These are phyloP conservation scores for Colletotrichum sansevieriae DNA, from an alignment of 2,329 filamentous ascomycete species.

Conservation along the genomic window DNA sequence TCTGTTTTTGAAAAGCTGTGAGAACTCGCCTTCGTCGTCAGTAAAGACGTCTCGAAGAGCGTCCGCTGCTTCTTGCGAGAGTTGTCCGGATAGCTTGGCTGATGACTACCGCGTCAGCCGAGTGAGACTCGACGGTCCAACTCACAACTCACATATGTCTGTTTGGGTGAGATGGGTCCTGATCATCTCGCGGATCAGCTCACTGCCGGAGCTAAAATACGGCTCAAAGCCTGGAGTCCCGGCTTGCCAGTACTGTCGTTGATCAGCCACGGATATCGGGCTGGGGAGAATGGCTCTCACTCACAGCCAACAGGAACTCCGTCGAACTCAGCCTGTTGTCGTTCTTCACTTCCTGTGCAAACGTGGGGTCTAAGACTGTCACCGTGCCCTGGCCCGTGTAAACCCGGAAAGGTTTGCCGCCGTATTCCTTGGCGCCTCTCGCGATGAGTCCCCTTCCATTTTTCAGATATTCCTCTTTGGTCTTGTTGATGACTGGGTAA, in stretches of 20 bases:
- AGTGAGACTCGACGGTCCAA: no score
- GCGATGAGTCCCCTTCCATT: conserved; percentile 17
- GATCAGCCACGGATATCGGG: background rate
- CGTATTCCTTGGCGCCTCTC: conserved; percentile 13
- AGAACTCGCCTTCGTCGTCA: conserved; percentile 15
- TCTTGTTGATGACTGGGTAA: conserved; percentile 25
- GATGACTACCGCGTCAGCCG: background rate
- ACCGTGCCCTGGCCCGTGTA: conserved; percentile 26
- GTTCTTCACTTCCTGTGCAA: conserved; percentile 22
- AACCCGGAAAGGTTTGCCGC: conserved; percentile 30
- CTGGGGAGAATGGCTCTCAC: background rate
- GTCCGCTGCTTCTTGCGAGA: conserved; percentile 15
- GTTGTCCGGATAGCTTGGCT: conserved; percentile 20
- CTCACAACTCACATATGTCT: conserved; percentile 20
- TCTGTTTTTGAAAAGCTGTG: no score
- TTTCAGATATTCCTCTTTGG: conserved; percentile 25
- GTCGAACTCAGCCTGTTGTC: conserved; percentile 23
- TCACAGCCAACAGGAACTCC: conserved; percentile 28
- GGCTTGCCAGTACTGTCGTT: conserved; percentile 25
- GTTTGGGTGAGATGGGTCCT: conserved; percentile 15
- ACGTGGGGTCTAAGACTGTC: conserved; percentile 15
- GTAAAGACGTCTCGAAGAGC: conserved; percentile 22
- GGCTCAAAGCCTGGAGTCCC: conserved; percentile 26
- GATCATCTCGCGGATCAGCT: conserved; percentile 29
- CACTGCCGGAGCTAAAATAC: conserved; percentile 28